A percentile compares a stretch with the other conserved stretches of the same genome.
phyloP scores from a whole-genome alignment of 768 basidiomycete species.

The Hygrophorus pudorinus region DNA sequence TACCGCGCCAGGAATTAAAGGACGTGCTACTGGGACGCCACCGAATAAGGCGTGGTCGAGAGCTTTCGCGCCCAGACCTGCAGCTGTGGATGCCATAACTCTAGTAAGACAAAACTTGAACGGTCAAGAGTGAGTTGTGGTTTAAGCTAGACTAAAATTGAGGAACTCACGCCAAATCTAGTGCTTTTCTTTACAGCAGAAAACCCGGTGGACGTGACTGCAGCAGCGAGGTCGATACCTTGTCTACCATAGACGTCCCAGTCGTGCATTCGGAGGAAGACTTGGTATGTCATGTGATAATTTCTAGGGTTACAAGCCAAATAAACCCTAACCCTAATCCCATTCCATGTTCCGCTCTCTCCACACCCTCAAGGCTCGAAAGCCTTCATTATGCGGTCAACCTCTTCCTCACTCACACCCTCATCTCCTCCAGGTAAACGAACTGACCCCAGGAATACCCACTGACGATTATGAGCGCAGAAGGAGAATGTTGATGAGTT shows the following conservation, averaged over 20 bases:
- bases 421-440: conserved; percentile 57
- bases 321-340: too few species aligned
- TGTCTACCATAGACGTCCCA: conserved; percentile 47
- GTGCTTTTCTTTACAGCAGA: conserved; percentile 58
- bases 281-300: too few species aligned
- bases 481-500: conserved; percentile 59
- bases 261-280: conserved; percentile 12
- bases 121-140: conserved; percentile 3
- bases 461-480: conserved; percentile 68
- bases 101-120: conserved; percentile 60
- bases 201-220: conserved; percentile 56
- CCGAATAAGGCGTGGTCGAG: conserved; percentile 64
- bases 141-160: background rate
- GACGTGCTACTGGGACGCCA: conserved; percentile 46
- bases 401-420: conserved; percentile 72
- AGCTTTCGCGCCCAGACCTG: conserved; percentile 46
- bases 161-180: conserved; percentile 51
- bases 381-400: conserved; percentile 59
- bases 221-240: conserved; percentile 57
- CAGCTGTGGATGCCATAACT: conserved; percentile 45
- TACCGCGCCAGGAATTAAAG: conserved; percentile 47
- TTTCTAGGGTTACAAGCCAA: too few species aligned
- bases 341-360: background rate
- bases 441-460: conserved; percentile 79
- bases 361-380: background rate